phyloP scores from a whole-genome alignment of 768 basidiomycete genomes.

The Russula lepida region DNA sequence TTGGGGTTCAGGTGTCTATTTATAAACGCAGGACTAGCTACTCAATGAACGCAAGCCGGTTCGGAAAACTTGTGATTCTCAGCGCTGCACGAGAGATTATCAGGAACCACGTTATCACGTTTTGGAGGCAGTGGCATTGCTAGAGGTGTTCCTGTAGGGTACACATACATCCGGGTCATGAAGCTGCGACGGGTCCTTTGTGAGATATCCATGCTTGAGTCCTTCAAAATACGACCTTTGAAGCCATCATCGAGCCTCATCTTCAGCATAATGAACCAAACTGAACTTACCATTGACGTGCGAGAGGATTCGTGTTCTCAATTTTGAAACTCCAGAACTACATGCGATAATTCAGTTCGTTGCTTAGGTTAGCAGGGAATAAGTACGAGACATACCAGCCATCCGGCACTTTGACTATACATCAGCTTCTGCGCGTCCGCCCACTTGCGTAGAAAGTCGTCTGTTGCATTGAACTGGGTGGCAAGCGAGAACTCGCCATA shows the following conservation, averaged over 20 bases:
- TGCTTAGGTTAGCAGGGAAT: not conserved
- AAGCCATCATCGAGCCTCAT: not conserved
- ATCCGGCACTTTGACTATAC: slow-evolving; percentile 53
- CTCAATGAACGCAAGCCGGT: too few species aligned
- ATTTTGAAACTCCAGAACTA: slow-evolving; percentile 70
- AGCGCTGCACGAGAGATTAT: not conserved
- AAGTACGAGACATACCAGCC: slow-evolving; percentile 44
- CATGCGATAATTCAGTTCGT: slow-evolving; percentile 16
- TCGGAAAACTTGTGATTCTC: not conserved
- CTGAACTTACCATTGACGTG: slow-evolving; percentile 52
- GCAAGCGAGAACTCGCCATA: slow-evolving; percentile 56
- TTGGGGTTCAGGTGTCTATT: not conserved
- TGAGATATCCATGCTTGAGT: slow-evolving; percentile 49
- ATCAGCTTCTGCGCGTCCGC: slow-evolving; percentile 68
- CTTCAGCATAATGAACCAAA: not conserved
- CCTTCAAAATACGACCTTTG: slow-evolving; percentile 68
- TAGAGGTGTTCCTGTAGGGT: slow-evolving; percentile 30
- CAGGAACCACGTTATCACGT: not conserved
- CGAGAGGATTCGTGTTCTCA: slow-evolving; percentile 45
- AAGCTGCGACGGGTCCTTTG: slow-evolving; percentile 48
- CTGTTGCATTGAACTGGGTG: slow-evolving; percentile 55
- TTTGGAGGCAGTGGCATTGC: not conserved
- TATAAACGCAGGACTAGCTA: too few species aligned
- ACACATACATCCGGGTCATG: slow-evolving; percentile 58
- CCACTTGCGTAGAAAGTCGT: slow-evolving; percentile 56